These are phyloP conservation scores for Botryotinia narcissicola DNA, from an alignment of 2,329 filamentous ascomycete species.

Conservation along the genomic window DNA sequence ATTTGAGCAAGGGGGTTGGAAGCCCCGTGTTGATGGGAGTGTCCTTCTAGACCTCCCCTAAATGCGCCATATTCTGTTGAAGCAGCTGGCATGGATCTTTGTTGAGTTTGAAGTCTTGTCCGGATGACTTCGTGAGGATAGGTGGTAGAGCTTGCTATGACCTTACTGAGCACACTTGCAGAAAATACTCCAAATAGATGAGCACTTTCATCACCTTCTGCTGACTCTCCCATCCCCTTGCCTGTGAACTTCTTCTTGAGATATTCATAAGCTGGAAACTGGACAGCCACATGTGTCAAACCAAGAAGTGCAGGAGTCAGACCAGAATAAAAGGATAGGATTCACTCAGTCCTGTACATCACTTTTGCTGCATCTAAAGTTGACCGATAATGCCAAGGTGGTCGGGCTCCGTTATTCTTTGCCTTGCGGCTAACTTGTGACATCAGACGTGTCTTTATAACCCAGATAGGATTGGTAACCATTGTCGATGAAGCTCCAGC, in stretches of 20 bases:
- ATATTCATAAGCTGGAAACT: slow-evolving; percentile 94
- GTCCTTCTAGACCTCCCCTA: slow-evolving; percentile 36
- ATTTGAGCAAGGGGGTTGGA: slow-evolving; percentile 34
- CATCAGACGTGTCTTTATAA: slow-evolving; percentile 98
- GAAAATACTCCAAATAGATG: slow-evolving; percentile 83
- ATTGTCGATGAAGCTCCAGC: slow-evolving; percentile 92
- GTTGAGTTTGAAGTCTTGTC: slow-evolving; percentile 90
- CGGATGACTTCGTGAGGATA: slow-evolving; percentile 97
- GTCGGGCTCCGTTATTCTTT: slow-evolving; percentile 52
- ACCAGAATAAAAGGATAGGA: slow-evolving; percentile 91
- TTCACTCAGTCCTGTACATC: slow-evolving; percentile 90
- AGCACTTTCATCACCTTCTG: slow-evolving; percentile 54
- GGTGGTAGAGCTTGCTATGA: slow-evolving; percentile 89
- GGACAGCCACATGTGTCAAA: slow-evolving; percentile 91
- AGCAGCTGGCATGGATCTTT: slow-evolving; percentile 61
- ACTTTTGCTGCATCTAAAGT: slow-evolving; percentile 90
- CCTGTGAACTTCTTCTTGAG: slow-evolving; percentile 90
- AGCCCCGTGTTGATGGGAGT: slow-evolving; percentile 24
- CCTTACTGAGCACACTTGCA: slow-evolving; percentile 90
- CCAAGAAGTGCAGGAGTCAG: slow-evolving; percentile 89
- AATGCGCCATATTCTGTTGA: slow-evolving; percentile 50
- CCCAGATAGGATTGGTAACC: slow-evolving; percentile 97
- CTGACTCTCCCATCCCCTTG: slow-evolving; percentile 72
- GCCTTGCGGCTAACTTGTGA: slow-evolving; percentile 71
- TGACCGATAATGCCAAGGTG: slow-evolving; percentile 87